Base-by-base conservation (phyloP, 1,284 basidiomycete species). In the Caloboletus inedulis region DNA sequence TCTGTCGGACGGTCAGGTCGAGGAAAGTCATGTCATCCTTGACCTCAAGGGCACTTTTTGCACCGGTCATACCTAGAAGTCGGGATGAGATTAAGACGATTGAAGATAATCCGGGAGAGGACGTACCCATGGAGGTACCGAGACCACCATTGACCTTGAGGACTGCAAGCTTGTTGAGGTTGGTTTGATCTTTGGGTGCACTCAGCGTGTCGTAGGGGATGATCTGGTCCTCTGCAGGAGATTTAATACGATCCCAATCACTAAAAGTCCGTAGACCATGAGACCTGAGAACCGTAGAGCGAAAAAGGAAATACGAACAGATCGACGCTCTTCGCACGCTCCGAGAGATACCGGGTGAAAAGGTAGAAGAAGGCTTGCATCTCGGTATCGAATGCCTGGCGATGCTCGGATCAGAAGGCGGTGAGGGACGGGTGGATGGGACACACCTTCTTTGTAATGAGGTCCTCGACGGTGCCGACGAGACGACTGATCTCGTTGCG, bases 111-210 rank as follows among this genome's bases (percentile, higher is more conserved):
- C 19, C n/a, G 39, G 35, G 34, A 34, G 37, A 46, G 55, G 21
- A 69, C 79, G 40, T 57, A 80, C 93, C 94, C 93, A 96, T 96
- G 51, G 94, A 96, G 36, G 94, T 96, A 66, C 97, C 97, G 56
- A 99, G 88, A 76, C 97, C 97, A 74, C 97, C 97, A 74, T 99
- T 99, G 72, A 99, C 91, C 79, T 99, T 99, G 77, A 99, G 88
- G 33, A 99, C 97, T 36, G 96, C 97, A 60, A 99, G 88, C 78
- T 95, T 96, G 81, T 85, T 85, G 68, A 98, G 85, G 71, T 90
- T 89, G 56, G 79, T 74, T 36, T 79, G 76, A 69, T 92, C 81
- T 51, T 79, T 73, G 18, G 80, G 78, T 49, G 79, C 62, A 25
- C 82, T 73, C 25, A 98, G 84, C 52, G 85, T 74, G 53, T 86